Percentiles rank a stretch among this genome's conserved stretches.
Evolutionary conservation across 805 yeast species (phyloP).

Genomic region (Komagataella phaffii): DNA sequence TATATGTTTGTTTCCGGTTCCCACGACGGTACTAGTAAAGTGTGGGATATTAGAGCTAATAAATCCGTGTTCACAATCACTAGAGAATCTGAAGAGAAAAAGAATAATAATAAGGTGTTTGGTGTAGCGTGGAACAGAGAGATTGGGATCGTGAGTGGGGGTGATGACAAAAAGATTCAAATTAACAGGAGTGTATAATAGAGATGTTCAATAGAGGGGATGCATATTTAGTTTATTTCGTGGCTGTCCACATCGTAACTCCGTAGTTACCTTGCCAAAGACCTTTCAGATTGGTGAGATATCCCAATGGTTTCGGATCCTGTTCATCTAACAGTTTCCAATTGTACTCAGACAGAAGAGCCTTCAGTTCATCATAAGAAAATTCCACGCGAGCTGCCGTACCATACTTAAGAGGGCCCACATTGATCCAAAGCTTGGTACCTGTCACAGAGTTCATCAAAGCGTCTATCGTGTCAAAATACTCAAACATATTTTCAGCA

Average conservation of each 20-base stretch:
- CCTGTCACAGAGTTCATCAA: conserved; percentile 21
- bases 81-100: conserved; percentile 39
- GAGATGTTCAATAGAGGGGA: neutral
- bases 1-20: conserved; percentile 82
- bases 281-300: conserved; percentile 51
- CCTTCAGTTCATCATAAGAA: conserved; percentile 51
- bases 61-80: conserved; percentile 71
- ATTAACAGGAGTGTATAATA: conserved; percentile 30
- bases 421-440: conserved; percentile 64
- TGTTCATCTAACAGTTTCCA: conserved; percentile 36
- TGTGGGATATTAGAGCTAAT: conserved; percentile 91
- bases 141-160: conserved; percentile 84
- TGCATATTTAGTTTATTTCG: neutral
- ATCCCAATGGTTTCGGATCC: conserved; percentile 35
- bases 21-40: conserved; percentile 91
- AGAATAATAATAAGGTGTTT: conserved; percentile 55
- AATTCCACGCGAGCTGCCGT: conserved; percentile 69
- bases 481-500: conserved; percentile 73
- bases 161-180: conserved; percentile 87
- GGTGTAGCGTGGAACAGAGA: conserved; percentile 74
- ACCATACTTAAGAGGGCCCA: conserved; percentile 91
- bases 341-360: conserved; percentile 42
- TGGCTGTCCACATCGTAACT: conserved; percentile 39
- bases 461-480: conserved; percentile 49
- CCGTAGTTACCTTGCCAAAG: conserved; percentile 76